Conservation (phyloP, 306 rosid genomes). For the Fagus sylvatica region DNA sequence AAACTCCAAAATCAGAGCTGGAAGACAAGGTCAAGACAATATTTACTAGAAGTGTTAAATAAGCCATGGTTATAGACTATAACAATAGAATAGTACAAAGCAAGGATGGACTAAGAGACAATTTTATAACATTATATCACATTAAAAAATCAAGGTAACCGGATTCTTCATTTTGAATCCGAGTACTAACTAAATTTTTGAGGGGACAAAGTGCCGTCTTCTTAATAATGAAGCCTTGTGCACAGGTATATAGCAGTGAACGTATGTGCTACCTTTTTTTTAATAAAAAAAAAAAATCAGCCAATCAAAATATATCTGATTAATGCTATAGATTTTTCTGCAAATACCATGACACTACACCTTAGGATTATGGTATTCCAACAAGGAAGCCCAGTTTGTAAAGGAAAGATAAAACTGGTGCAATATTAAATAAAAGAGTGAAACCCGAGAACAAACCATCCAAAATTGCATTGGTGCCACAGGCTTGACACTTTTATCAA, state of each 20-base stretch:
- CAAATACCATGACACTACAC: neutral
- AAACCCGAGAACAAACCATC: constrained; percentile 66
- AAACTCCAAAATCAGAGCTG: neutral
- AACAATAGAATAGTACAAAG: neutral
- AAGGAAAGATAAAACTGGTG: neutral
- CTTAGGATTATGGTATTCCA: neutral
- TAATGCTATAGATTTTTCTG: neutral
- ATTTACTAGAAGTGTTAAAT: neutral
- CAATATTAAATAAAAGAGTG: constrained; percentile 8
- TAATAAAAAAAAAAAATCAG: neutral
- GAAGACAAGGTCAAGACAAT: neutral
- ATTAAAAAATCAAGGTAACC: neutral
- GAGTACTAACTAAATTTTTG: neutral
- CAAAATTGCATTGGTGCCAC: constrained; percentile 99
- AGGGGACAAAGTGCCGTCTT: neutral
- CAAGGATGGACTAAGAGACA: neutral
- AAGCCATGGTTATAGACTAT: neutral
- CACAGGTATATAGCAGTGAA: neutral
- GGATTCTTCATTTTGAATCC: neutral
- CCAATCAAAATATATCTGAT: neutral
- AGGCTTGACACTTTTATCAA: constrained; percentile 88
- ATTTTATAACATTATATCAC: neutral
- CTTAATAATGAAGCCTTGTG: neutral
- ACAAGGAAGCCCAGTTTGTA: constrained; percentile 5
- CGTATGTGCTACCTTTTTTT: neutral